Evolutionary conservation across 192 early-diverging fungal species (phyloP).

Genomic region (Neocallimastix lanati): DNA sequence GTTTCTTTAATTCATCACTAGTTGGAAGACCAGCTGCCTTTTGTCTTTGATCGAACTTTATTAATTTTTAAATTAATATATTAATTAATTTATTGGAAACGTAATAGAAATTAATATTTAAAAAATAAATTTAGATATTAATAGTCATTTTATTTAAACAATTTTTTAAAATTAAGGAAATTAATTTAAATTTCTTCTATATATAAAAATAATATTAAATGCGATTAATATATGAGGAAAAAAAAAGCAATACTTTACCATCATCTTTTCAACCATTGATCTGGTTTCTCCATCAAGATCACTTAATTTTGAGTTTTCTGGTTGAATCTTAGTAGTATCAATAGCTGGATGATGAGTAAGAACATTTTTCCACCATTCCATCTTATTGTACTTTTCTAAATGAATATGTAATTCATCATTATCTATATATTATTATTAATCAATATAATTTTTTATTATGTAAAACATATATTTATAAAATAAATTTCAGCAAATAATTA

Average conservation of each 20-base stretch:
- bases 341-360: constrained; percentile 59
- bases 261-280: constrained; percentile 90
- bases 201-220: too few relatives aligned
- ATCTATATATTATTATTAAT: constrained; percentile 9
- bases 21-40: constrained; percentile 57
- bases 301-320: constrained; percentile 70
- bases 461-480: too few relatives aligned
- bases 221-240: too few relatives aligned
- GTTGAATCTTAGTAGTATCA: constrained; percentile 71
- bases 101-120: too few relatives aligned
- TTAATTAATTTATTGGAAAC: too few relatives aligned
- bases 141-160: too few relatives aligned
- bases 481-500: too few relatives aligned
- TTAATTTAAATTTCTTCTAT: too few relatives aligned
- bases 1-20: constrained; percentile 61
- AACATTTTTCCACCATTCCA: constrained; percentile 82
- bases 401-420: constrained; percentile 56
- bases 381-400: constrained; percentile 62
- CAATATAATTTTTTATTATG: constrained; percentile 9
- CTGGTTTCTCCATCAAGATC: constrained; percentile 82
- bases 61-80: background rate
- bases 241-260: too few relatives aligned
- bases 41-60: constrained; percentile 73
- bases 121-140: too few relatives aligned
- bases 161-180: too few relatives aligned